Evolutionary conservation across 495 filamentous ascomycete genomes (phyloP).

Genomic region (Neurospora africana): DNA sequence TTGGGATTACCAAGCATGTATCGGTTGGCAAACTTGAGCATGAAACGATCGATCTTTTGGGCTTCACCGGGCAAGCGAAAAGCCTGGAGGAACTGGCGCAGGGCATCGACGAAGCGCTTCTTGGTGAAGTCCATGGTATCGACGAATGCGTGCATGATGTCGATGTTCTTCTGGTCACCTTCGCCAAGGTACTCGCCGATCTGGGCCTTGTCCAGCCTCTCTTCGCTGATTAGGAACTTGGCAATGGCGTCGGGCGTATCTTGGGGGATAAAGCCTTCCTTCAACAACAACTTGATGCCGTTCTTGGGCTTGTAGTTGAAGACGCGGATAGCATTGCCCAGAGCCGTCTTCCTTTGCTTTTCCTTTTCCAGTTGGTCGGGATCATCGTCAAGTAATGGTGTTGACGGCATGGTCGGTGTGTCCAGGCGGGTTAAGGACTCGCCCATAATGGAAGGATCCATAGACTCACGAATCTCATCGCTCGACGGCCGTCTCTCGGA

Average conservation of each 20-base stretch:
- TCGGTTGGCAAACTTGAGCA: constrained; percentile 96
- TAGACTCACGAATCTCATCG: constrained; percentile 70
- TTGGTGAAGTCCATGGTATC: constrained; percentile 92
- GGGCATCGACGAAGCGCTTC: constrained; percentile 83
- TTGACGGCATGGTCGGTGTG: constrained; percentile 55
- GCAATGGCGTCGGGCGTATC: constrained; percentile 74
- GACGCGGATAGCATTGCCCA: constrained; percentile 75
- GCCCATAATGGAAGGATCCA: constrained; percentile 50
- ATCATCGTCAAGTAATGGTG: constrained; percentile 76
- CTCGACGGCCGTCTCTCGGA: constrained; percentile 51
- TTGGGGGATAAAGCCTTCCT: constrained; percentile 76
- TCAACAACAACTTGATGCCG: constrained; percentile 72
- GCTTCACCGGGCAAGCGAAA: constrained; percentile 94
- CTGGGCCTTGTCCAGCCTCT: constrained; percentile 76
- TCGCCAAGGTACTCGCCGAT: constrained; percentile 95
- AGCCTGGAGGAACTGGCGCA: constrained; percentile 84
- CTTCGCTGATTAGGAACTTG: constrained; percentile 61
- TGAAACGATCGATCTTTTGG: constrained; percentile 98
- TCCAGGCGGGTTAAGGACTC: constrained; percentile 44
- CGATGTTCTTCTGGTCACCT: constrained; percentile 81
- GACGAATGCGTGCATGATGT: constrained; percentile 97
- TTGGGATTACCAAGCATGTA: constrained; percentile 93
- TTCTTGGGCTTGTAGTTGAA: constrained; percentile 99
- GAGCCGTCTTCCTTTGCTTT: constrained; percentile 85
- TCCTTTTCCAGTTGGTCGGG: constrained; percentile 83